A percentile compares a stretch with the other conserved stretches of the same genome.
These are phyloP conservation scores for Jacaranda mimosifolia DNA, from an alignment of 257 asterid genomes.

Conservation along the genomic window DNA sequence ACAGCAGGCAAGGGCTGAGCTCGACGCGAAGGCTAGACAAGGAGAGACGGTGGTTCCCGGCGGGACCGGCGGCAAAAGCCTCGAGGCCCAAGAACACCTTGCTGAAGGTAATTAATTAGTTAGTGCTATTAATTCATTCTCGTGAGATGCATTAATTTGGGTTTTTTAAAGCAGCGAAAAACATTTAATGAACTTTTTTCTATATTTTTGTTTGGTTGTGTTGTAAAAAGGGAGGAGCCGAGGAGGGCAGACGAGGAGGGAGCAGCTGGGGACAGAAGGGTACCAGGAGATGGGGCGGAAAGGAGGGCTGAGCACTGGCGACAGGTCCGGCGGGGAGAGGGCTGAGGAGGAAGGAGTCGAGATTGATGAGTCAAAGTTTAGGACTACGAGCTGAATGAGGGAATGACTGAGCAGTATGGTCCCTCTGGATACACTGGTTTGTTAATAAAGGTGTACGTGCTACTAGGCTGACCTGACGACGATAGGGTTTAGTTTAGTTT, in stretches of 20 bases:
- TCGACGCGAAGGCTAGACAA: conserved; percentile 56
- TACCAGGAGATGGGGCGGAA: conserved; percentile 70
- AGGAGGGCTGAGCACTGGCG: conserved; percentile 61
- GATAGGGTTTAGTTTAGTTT: neutral
- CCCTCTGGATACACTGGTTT: conserved; percentile 21
- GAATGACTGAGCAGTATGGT: neutral
- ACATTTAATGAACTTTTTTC: too few species aligned
- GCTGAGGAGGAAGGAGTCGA: conserved; percentile 54
- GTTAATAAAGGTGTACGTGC: neutral
- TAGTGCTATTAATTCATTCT: too few species aligned
- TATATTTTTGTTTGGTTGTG: neutral
- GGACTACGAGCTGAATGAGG: conserved; percentile 21
- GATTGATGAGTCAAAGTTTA: conserved; percentile 65
- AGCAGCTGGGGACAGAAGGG: conserved; percentile 66
- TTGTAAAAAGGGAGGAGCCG: conserved; percentile 59
- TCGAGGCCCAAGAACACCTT: conserved; percentile 73
- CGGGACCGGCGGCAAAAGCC: conserved; percentile 70
- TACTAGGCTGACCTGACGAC: neutral
- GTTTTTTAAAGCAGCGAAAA: too few species aligned
- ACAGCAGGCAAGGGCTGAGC: conserved; percentile 49
- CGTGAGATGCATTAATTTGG: too few species aligned
- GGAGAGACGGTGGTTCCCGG: conserved; percentile 74
- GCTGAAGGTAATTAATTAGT: conserved; percentile 51
- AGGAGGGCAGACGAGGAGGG: conserved; percentile 69
- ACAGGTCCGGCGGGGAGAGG: conserved; percentile 51